A percentile compares a stretch with the other conserved stretches of the same genome.
phyloP scores from a whole-genome alignment of 768 basidiomycete genomes.

The Boletus tomentosulus region DNA sequence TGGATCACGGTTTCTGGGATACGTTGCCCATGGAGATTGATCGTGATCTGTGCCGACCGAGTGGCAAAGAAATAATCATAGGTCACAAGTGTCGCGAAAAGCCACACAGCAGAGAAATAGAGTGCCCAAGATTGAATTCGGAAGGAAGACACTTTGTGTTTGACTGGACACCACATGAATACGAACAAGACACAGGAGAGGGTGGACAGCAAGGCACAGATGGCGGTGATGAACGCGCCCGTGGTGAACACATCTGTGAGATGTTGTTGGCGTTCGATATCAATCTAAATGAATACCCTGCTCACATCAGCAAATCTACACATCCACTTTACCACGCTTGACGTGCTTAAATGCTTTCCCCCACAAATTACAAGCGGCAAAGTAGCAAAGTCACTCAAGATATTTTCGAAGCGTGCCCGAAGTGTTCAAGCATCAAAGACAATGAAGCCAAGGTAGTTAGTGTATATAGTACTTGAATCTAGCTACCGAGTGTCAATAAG shows the following conservation, averaged over 20 bases:
- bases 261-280: neutral
- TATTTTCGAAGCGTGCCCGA: too few species aligned
- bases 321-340: too few species aligned
- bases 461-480: too few species aligned
- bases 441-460: too few species aligned
- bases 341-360: too few species aligned
- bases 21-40: conserved; percentile 34
- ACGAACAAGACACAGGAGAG: conserved; percentile 29
- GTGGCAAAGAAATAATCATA: conserved; percentile 45
- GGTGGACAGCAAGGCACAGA: conserved; percentile 33
- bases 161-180: conserved; percentile 15
- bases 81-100: conserved; percentile 47
- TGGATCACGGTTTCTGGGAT: conserved; percentile 38
- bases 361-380: too few species aligned
- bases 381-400: too few species aligned
- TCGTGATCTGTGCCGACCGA: conserved; percentile 41
- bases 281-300: neutral
- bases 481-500: too few species aligned
- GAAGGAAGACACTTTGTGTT: conserved; percentile 11
- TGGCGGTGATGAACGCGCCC: conserved; percentile 35
- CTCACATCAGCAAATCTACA: conserved; percentile 3
- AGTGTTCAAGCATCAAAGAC: too few species aligned
- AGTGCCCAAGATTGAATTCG: conserved; percentile 36
- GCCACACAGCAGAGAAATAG: conserved; percentile 41
- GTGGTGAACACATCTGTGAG: conserved; percentile 37